Evolutionary conservation across 495 filamentous ascomycete species (phyloP), one percentile per base, ranked within the genome.

Genomic region (Annulohypoxylon moriforme): DNA sequence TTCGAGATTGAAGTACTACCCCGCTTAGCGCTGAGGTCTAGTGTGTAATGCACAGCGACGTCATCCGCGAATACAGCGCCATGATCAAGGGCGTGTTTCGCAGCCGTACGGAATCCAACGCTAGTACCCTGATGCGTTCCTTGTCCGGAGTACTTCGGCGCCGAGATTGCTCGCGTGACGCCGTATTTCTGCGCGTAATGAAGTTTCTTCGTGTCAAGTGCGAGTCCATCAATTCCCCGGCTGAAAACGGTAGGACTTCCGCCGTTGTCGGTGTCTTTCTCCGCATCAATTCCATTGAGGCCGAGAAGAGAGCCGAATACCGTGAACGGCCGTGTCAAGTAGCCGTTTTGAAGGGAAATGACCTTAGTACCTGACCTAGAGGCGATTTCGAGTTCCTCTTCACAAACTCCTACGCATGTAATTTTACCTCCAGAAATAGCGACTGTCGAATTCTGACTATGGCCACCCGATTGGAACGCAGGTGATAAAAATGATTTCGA

Each of bases 241-340:
- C 79, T 81, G 68, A 85, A 85, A 27, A 78, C 60, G 0, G 47
- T 60, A 3, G 76, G 77, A 33, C 76, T 72, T 2, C 73, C 73
- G 6, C 83, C 83, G 60, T 85, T 84, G 56, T 83, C 81, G 0
- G 88, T 90, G 44, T 64, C 71, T 2, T 36, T 16, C 67, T 90
- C 88, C 4, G 79, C 79, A 31, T 83, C 81, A 49, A 91, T 89
- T n/a, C 83, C 88, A 29, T 80, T 81, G 8, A 91, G 78, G 1
- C 89, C 89, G 1, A 90, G 75, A 22, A 74, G 75, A 25, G 81
- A 81, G 11, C 83, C 84, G 33, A 89, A 83, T 10, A 85, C 84
- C 2, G 85, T 88, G 65, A 89, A 82, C 0, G 88, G 85, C 4
- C 81, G 83, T 6, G 84, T 83, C 3, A 90, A 75, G 71, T 89